Conservation (phyloP, 2,329 filamentous ascomycete species). For the Colletotrichum tabaci region DNA sequence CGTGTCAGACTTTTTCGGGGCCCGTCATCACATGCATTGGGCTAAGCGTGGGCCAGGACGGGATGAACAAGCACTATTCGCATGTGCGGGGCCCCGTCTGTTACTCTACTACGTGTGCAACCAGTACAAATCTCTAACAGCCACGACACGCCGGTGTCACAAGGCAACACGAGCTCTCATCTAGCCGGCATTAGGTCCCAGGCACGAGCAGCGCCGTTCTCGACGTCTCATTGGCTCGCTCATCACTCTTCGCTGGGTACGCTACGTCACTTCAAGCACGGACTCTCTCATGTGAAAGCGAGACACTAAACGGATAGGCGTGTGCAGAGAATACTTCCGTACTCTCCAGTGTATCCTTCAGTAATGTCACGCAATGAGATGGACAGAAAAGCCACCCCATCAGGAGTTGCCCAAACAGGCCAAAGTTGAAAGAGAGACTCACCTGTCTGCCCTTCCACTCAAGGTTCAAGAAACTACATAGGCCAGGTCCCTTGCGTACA, state of each 20-base stretch:
- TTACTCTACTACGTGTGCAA: accelerated
- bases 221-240: slow-evolving; percentile 16
- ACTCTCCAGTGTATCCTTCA: background rate
- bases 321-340: background rate
- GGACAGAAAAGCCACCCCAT: no score
- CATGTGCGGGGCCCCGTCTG: slow-evolving; percentile 9
- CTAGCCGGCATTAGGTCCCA: slow-evolving; percentile 42
- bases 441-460: no score
- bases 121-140: background rate
- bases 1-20: slow-evolving; percentile 40
- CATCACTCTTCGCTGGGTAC: background rate
- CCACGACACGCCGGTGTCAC: background rate
- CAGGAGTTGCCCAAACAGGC: slow-evolving; percentile 2
- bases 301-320: slow-evolving; percentile 2
- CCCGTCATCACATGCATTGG: slow-evolving; percentile 42
- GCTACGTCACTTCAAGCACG: slow-evolving; percentile 36
- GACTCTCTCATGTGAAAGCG: slow-evolving; percentile 40
- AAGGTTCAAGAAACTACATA: no score
- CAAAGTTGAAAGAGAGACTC: slow-evolving; percentile 1
- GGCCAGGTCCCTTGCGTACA: no score
- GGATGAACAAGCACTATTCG: slow-evolving; percentile 35
- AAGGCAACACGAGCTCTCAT: slow-evolving; percentile 30
- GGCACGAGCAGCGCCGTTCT: slow-evolving; percentile 16
- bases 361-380: no score
- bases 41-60: slow-evolving; percentile 15